Conservation (phyloP, 805 yeast genomes). For the Candida vartiovaarae region DNA sequence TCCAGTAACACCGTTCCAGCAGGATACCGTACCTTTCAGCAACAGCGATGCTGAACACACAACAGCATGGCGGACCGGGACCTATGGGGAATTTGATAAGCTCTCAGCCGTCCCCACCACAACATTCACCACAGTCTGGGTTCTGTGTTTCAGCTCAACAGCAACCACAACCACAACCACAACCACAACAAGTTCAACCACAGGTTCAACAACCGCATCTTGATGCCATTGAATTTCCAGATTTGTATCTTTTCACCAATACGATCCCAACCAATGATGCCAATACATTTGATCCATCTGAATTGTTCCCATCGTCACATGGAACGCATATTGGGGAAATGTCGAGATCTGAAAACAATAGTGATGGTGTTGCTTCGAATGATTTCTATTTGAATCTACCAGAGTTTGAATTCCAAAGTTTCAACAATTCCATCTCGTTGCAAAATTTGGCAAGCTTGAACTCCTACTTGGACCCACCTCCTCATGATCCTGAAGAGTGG, state of each 20-base stretch:
- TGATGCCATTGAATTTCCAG: slow-evolving; percentile 21
- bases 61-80: not conserved
- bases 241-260: slow-evolving; percentile 22
- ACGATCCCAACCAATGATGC: slow-evolving; percentile 15
- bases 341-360: slow-evolving; percentile 12
- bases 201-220: not conserved
- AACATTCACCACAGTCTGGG: not conserved
- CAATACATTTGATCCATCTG: slow-evolving; percentile 21
- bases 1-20: slow-evolving; percentile 3
- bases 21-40: not conserved
- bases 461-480: slow-evolving; percentile 9
- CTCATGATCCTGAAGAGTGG: not conserved
- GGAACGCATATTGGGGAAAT: not conserved
- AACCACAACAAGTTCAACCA: not conserved
- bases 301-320: slow-evolving; percentile 16
- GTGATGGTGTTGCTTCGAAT: slow-evolving; percentile 13
- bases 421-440: slow-evolving; percentile 16
- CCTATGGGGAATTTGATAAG: not conserved
- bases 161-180: slow-evolving; percentile 2
- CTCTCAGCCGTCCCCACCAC: not conserved
- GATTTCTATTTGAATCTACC: slow-evolving; percentile 21
- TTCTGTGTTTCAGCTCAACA: not conserved
- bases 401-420: slow-evolving; percentile 21
- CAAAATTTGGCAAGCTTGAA: slow-evolving; percentile 21
- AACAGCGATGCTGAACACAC: not conserved